These are phyloP conservation scores for Ampelocalamus luodianensis DNA, from an alignment of 176 grass and related monocot species.

Conservation along the genomic window DNA sequence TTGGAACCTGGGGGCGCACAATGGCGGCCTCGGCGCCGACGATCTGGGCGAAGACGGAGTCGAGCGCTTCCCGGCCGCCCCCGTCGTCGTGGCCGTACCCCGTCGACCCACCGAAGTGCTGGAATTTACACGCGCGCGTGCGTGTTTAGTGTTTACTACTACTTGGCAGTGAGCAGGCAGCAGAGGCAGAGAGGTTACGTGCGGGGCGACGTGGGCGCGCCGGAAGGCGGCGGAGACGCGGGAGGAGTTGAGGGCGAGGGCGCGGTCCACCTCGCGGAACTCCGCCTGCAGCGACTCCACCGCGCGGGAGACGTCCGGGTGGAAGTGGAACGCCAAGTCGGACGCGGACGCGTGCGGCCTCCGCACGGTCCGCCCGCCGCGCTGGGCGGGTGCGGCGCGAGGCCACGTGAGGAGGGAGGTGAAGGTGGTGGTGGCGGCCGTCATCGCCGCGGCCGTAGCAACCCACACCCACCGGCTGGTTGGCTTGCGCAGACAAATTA, in stretches of 20 bases:
- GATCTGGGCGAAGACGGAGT: constrained; percentile 74
- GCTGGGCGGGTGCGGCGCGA: neutral
- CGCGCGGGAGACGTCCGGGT: constrained; percentile 67
- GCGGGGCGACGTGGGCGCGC: constrained; percentile 65
- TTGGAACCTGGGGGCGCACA: constrained; percentile 78
- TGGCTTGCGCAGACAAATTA: neutral
- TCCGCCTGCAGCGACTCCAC: constrained; percentile 68
- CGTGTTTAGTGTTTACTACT: neutral
- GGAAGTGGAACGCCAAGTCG: constrained; percentile 23
- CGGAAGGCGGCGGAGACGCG: constrained; percentile 81
- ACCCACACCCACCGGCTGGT: neutral
- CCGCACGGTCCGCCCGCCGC: neutral
- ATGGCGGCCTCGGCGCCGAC: constrained; percentile 89
- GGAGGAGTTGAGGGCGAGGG: constrained; percentile 72
- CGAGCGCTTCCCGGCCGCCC: constrained; percentile 81
- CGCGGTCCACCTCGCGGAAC: constrained; percentile 70
- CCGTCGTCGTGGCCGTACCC: constrained; percentile 93
- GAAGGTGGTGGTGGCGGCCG: neutral
- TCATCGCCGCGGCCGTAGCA: constrained; percentile 41
- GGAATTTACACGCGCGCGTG: neutral
- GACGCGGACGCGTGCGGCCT: neutral
- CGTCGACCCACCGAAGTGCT: constrained; percentile 92
- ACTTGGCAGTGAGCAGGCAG: neutral
- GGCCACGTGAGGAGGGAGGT: neutral
- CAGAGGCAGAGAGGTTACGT: constrained; percentile 39